A percentile compares a stretch with the other conserved stretches of the same genome.
Evolutionary conservation across 495 filamentous ascomycete genomes (phyloP).

Genomic region (Penicillium roqueforti): DNA sequence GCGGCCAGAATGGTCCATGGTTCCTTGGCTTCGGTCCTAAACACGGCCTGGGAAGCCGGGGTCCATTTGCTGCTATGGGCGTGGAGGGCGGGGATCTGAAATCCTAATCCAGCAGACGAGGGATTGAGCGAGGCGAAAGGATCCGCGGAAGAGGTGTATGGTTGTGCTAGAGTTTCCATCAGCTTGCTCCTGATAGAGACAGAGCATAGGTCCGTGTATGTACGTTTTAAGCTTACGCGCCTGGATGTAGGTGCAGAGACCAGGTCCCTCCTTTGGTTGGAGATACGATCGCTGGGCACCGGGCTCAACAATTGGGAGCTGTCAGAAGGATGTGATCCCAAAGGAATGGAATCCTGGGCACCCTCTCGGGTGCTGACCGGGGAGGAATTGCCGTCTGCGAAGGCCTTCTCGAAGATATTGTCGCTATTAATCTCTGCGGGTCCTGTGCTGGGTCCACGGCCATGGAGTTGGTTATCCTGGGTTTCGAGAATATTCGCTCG

Average conservation of each 20-base stretch:
- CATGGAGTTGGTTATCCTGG: conserved; percentile 42
- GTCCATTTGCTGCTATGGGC: conserved; percentile 87
- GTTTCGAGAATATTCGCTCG: conserved; percentile 68
- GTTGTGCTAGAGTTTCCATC: conserved; percentile 82
- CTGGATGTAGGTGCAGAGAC: conserved; percentile 46
- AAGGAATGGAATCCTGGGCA: conserved; percentile 11
- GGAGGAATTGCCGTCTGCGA: conserved; percentile 44
- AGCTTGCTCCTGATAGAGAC: conserved; percentile 75
- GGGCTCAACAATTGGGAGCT: conserved; percentile 30
- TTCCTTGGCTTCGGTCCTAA: conserved; percentile 79
- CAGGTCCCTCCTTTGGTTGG: conserved; percentile 30
- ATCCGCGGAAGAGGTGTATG: conserved; percentile 56
- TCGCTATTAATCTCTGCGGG: conserved; percentile 62
- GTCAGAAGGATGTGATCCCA: conserved; percentile 21
- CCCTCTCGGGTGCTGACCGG: conserved; percentile 19
- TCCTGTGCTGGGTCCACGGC: conserved; percentile 66
- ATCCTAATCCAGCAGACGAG: conserved; percentile 32
- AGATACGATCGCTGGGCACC: conserved; percentile 31
- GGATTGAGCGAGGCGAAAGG: conserved; percentile 42
- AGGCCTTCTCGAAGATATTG: conserved; percentile 80
- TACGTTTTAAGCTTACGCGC: conserved; percentile 76
- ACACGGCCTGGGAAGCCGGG: conserved; percentile 91
- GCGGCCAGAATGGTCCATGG: conserved; percentile 96
- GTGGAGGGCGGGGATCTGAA: conserved; percentile 55
- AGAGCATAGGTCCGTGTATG: conserved; percentile 75